A percentile compares a stretch with the other conserved stretches of the same genome.
phyloP scores from a whole-genome alignment of 2,329 filamentous ascomycete species.

The Neocatenulostroma microsporum region DNA sequence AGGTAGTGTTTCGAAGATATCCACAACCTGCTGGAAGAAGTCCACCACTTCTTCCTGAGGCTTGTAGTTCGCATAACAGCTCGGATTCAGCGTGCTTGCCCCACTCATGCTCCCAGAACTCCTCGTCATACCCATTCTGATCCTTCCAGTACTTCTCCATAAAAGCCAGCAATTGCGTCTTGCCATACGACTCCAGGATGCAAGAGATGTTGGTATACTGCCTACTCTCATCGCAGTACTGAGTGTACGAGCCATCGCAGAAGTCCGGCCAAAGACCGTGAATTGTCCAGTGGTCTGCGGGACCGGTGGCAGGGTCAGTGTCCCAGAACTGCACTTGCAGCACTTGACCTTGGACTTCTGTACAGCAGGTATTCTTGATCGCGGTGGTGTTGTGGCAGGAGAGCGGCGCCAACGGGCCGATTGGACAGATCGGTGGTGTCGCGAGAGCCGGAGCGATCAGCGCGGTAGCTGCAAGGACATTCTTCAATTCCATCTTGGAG shows the following conservation, averaged over 20 bases:
- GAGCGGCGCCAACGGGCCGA: slow-evolving; percentile 29
- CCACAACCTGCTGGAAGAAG: slow-evolving; percentile 59
- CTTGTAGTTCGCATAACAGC: slow-evolving; percentile 36
- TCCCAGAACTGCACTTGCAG: slow-evolving; percentile 23
- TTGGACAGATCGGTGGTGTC: slow-evolving; percentile 3
- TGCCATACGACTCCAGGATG: slow-evolving; percentile 15
- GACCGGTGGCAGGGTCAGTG: slow-evolving; percentile 17
- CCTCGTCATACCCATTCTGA: slow-evolving; percentile 17
- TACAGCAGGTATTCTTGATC: slow-evolving; percentile 61
- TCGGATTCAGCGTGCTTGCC: slow-evolving; percentile 58
- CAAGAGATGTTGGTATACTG: slow-evolving; percentile 17
- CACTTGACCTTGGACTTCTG: slow-evolving; percentile 57
- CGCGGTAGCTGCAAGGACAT: neutral
- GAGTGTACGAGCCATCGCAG: slow-evolving; percentile 53
- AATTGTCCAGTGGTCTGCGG: slow-evolving; percentile 59
- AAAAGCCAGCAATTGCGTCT: slow-evolving; percentile 14
- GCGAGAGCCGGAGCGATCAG: slow-evolving; percentile 1
- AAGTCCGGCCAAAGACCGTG: slow-evolving; percentile 54
- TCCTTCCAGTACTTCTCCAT: slow-evolving; percentile 22
- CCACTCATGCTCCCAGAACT: slow-evolving; percentile 11
- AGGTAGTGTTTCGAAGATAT: slow-evolving; percentile 58
- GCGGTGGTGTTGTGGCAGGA: slow-evolving; percentile 58
- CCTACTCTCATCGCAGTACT: slow-evolving; percentile 13
- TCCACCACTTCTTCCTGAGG: slow-evolving; percentile 57
- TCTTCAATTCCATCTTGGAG: slow-evolving; percentile 1